A percentile compares a stretch with the other conserved stretches of the same genome.
These are phyloP conservation scores for Globisporangium sylvaticum DNA, from an alignment of 352 stramenopile genomes.

Conservation along the genomic window DNA sequence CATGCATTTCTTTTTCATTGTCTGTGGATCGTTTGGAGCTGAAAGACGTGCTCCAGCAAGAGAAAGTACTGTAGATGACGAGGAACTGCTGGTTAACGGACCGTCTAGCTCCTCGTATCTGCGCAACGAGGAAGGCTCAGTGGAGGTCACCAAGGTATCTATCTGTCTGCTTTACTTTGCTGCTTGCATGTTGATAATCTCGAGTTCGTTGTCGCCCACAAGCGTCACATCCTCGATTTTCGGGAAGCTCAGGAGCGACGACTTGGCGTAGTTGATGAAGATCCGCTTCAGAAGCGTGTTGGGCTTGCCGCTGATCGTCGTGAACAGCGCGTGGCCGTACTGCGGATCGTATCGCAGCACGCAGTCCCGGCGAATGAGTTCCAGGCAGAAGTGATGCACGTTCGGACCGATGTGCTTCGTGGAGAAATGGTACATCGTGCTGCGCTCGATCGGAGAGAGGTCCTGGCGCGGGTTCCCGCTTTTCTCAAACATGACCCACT, in stretches of 20 bases:
- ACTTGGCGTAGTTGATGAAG: conserved; percentile 39
- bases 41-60: not conserved
- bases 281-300: conserved; percentile 52
- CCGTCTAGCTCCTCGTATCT: not conserved
- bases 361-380: conserved; percentile 42
- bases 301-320: conserved; percentile 51
- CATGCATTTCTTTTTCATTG: not conserved
- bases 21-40: not conserved
- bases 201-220: conserved; percentile 33
- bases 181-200: conserved; percentile 15
- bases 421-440: conserved; percentile 51
- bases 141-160: not conserved
- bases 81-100: not conserved
- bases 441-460: conserved; percentile 47
- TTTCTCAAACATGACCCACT: conserved; percentile 76
- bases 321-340: conserved; percentile 41
- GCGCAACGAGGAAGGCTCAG: too few species aligned
- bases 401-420: conserved; percentile 36
- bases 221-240: conserved; percentile 37
- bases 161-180: conserved; percentile 6
- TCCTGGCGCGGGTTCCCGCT: conserved; percentile 46
- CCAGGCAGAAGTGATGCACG: conserved; percentile 43
- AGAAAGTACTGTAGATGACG: not conserved
- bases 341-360: conserved; percentile 40
- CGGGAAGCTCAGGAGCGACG: conserved; percentile 28